Evolutionary conservation across 345 rosid genomes (phyloP), one percentile per base, ranked within the genome.

Genomic region (Eucalyptus polyanthemos): DNA sequence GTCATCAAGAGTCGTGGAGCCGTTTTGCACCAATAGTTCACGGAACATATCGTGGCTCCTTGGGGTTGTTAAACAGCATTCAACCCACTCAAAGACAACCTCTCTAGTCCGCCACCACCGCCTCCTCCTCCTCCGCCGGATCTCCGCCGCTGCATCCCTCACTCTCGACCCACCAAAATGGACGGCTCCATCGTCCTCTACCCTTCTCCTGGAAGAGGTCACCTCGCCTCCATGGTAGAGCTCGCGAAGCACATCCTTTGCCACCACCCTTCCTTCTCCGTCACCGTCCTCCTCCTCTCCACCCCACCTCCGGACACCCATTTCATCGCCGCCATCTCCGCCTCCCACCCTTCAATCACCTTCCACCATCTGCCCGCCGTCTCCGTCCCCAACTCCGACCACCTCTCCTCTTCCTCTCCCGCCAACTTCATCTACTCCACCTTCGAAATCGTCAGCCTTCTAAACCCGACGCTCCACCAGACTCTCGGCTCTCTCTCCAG

Each of bases 121-220:
- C 11, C 62, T 56, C 60, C 60, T 56, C 42, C 44, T 88, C 24
- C 92, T 53, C 34, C 86, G 86, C 76, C 24, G 14, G 37, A 69
- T 69, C 80, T 69, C 80, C 25, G 27, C 25, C 47, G 47, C 6
- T 27, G 81, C 47, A 21, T 40, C 47, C 83, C 29, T 40, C 83
- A 31, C 80, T 80, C 90, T 88, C 80, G 60, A 62, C 3, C 90
- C 90, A 37, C 69, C 47, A 42, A 40, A 37, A 87, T 87, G 88
- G 65, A 87, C 51, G 42, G 89, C 31, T 51, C 90, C 56, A 44
- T 91, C 42, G 89, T 91, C 29, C 86, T 91, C 29, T 88, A 88
- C 72, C 91, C 93, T n/a, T 67, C 90, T 14, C 87, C 90, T 12
- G 93, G 87, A 19, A 91, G 50, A 10, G 89, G 91, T 67, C 93